phyloP scores from a whole-genome alignment of 306 rosid genomes.

The Quercus glauca region DNA sequence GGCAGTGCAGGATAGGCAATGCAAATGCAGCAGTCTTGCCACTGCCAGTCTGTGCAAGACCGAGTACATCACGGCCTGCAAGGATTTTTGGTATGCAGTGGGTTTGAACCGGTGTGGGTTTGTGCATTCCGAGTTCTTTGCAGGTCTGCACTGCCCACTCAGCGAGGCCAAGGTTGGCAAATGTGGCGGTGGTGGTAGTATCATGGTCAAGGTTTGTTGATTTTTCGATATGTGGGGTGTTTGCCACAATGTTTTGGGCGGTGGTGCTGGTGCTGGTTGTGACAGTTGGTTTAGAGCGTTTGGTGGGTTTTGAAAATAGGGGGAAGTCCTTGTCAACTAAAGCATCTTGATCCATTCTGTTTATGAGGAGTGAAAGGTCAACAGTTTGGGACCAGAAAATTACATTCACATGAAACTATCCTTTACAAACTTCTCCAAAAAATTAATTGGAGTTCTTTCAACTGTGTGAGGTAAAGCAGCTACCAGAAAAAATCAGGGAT shows the following conservation, averaged over 20 bases:
- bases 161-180: slow-evolving; percentile 59
- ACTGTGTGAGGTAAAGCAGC: no score
- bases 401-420: no score
- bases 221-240: slow-evolving; percentile 14
- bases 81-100: slow-evolving; percentile 71
- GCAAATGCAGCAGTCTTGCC: slow-evolving; percentile 98
- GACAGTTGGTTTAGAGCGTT: slow-evolving; percentile 12
- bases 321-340: slow-evolving; percentile 39
- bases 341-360: slow-evolving; percentile 38
- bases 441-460: no score
- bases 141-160: slow-evolving; percentile 67
- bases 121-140: slow-evolving; percentile 63
- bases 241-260: neutral
- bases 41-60: slow-evolving; percentile 79
- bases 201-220: neutral
- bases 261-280: neutral
- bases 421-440: no score
- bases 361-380: no score
- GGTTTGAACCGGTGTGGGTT: slow-evolving; percentile 65
- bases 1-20: slow-evolving; percentile 75
- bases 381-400: no score
- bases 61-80: slow-evolving; percentile 71
- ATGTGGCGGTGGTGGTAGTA: slow-evolving; percentile 23
- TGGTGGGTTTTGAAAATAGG: slow-evolving; percentile 39
- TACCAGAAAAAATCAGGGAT: no score